Evolutionary conservation across 2,329 filamentous ascomycete species (phyloP), one percentile per base, ranked within the genome.

Genomic region (Grosmannia huntii): DNA sequence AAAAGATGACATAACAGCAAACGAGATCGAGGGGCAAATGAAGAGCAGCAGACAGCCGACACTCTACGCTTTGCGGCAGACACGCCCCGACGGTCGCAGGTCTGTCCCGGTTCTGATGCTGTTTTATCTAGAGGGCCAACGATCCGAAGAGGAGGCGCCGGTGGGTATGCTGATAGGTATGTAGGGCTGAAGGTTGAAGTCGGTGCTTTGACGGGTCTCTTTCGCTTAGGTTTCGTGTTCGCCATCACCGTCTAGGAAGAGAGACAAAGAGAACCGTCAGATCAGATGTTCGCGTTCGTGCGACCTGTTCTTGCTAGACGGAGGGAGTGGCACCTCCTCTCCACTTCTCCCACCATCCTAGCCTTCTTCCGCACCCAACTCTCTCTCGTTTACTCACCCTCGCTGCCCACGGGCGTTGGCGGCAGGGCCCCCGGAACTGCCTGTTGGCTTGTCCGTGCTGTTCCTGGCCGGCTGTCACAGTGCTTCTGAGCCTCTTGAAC

Each of bases 341-440:
- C 11, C 51, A 16, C 28, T 14, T 52, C 27, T 21, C n/a, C 33
- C 28, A n/a, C 27, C 12, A 7, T 31, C 28, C 10, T 12, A 33
- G 9, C 6, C 50, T 53, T 21, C 33, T 36, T 31, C 21, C 19
- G 4, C 50, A 14, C 14, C 50, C 14, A 48, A 12, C 11, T 12
- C n/a, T 16, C n/a, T 16, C 2, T 31, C 50, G 36, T 7, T 46
- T 31, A 53, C 61, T 82, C 77, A 82, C 80, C 79, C 80, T 83
- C 80, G 73, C 80, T 82, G 70, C 76, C 78, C 64, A 78, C 78
- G 55, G 80, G 80, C 56, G 79, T 83, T 57, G 80, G 79, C 66
- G 80, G 80, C 76, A 83, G 79, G 64, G 78, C 78, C 61, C 79
- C 80, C 61, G 79, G 80, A 59, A 77, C 76, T 28, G 71, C 73